Conservation (phyloP, 257 asterid species). For the Solanum chiquidenum region DNA sequence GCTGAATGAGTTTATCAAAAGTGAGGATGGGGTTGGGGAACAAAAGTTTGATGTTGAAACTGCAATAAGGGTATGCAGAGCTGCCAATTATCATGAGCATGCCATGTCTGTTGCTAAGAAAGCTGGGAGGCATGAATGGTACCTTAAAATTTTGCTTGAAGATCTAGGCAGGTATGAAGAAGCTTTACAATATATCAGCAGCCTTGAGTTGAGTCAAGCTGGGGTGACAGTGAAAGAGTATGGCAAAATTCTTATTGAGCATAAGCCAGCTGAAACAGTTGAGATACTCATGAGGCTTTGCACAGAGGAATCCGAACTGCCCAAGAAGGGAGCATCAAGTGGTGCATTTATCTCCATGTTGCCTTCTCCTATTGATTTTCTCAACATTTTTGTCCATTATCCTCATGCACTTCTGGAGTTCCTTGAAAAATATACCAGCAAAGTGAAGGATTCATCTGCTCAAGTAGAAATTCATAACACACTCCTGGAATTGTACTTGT, state of each 20-base stretch:
- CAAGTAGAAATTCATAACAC: slow-evolving; percentile 94
- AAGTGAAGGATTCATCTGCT: slow-evolving; percentile 92
- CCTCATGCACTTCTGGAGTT: slow-evolving; percentile 91
- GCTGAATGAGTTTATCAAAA: slow-evolving; percentile 70
- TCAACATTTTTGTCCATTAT: slow-evolving; percentile 67
- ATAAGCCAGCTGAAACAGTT: slow-evolving; percentile 79
- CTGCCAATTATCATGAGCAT: slow-evolving; percentile 96
- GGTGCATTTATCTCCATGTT: slow-evolving; percentile 65
- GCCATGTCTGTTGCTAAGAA: slow-evolving; percentile 97
- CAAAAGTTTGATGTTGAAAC: slow-evolving; percentile 91
- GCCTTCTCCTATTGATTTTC: slow-evolving; percentile 98
- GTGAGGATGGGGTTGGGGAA: slow-evolving; percentile 77
- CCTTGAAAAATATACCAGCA: slow-evolving; percentile 66
- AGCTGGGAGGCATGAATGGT: slow-evolving; percentile 93
- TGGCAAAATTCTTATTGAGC: slow-evolving; percentile 85
- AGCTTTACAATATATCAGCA: slow-evolving; percentile 77
- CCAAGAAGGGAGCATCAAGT: slow-evolving; percentile 38
- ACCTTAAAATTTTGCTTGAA: slow-evolving; percentile 90
- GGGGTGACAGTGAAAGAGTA: slow-evolving; percentile 90
- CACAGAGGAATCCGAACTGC: slow-evolving; percentile 70
- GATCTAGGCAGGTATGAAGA: slow-evolving; percentile 87
- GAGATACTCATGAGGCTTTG: slow-evolving; percentile 86
- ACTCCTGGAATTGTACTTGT: slow-evolving; percentile 74
- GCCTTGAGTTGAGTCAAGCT: slow-evolving; percentile 94
- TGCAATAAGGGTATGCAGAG: slow-evolving; percentile 91